These are phyloP conservation scores for Rhizoclosmatium globosum DNA, from an alignment of 192 early-diverging fungal genomes.

Conservation along the genomic window DNA sequence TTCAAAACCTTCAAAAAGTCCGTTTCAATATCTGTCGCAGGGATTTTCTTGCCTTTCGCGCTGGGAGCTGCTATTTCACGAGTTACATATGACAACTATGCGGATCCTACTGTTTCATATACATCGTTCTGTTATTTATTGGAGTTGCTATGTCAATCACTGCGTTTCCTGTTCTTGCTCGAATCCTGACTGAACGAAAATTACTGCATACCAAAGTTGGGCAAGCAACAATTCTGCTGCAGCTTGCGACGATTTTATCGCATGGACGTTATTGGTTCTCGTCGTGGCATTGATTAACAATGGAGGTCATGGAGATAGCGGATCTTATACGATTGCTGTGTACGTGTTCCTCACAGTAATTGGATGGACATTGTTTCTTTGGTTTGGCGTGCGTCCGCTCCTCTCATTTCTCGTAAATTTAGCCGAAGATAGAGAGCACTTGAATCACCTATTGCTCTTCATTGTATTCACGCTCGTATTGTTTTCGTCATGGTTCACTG, in stretches of 20 bases:
- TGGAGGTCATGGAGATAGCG: slow-evolving; percentile 51
- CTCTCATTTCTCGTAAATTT: slow-evolving; percentile 43
- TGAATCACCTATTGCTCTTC: slow-evolving; percentile 68
- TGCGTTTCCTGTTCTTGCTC: slow-evolving; percentile 91
- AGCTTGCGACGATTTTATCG: slow-evolving; percentile 79
- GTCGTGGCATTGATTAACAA: slow-evolving; percentile 85
- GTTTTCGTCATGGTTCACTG: slow-evolving; percentile 59
- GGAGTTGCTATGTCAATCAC: slow-evolving; percentile 91
- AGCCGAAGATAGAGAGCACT: slow-evolving; percentile 1
- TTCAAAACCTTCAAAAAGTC: slow-evolving; percentile 36
- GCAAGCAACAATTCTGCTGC: slow-evolving; percentile 80
- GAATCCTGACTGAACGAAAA: slow-evolving; percentile 88
- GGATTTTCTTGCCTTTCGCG: slow-evolving; percentile 80
- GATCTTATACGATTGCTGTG: slow-evolving; percentile 64
- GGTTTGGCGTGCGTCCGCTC: slow-evolving; percentile 72
- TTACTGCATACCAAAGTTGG: slow-evolving; percentile 66
- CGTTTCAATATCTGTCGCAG: slow-evolving; percentile 69
- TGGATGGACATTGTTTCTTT: slow-evolving; percentile 74
- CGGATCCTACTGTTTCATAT: slow-evolving; percentile 52
- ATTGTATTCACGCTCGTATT: slow-evolving; percentile 76
- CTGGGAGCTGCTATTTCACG: slow-evolving; percentile 75
- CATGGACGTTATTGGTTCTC: slow-evolving; percentile 70
- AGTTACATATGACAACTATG: slow-evolving; percentile 64
- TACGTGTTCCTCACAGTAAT: slow-evolving; percentile 77
- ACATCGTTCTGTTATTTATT: slow-evolving; percentile 80